Base-by-base conservation (phyloP, 1,284 basidiomycete genomes). In the Leccinum fuscescens region DNA sequence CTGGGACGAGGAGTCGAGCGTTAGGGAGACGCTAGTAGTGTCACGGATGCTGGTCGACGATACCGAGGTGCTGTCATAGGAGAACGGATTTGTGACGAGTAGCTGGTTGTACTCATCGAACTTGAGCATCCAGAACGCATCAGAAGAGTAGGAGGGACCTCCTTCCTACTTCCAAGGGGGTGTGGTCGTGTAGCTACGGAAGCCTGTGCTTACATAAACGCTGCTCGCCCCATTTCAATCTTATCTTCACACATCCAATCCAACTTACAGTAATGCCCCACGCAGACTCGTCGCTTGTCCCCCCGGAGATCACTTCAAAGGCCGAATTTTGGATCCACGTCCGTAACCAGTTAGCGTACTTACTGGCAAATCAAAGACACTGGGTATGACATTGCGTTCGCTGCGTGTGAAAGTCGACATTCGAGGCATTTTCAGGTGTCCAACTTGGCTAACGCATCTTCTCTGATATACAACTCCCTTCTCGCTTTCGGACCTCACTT, bases 391-490 rank as follows among this genome's bases (percentile, higher is more conserved):
- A n/a, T 5, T 35, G 15, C 1, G 12, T 20, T 39, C 39, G 39
- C 48, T 56, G 46, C 44, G 6, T 39, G 27, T 58, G 27, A 49
- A 46, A 39, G 39, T 60, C 56, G 49, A 57, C 27, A 55, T 50
- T 22, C 29, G 39, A 22, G 1, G 29, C 27, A 1, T 50, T 51
- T 17, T 12, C 39, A 94, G 92, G 81, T 94, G 27, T 86, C 92
- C n/a, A 94, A 94, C 72, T 82, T 94, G 29, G 85, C 93, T 50
- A 95, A 94, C 72, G 82, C 90, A 0, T 84, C 92, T 42, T 86
- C 92, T 15, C 74, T 94, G 54, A 82, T 96, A 53, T 95, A 86
- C 77, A 86, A 88, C 70, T 82, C 91, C 12, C 82, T 94, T 52
- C 80, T 84, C 49, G 86, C 83, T 3, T 92, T 89, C 62, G 77